Base-by-base conservation (phyloP, 768 basidiomycete genomes). In the Boletus sp. region DNA sequence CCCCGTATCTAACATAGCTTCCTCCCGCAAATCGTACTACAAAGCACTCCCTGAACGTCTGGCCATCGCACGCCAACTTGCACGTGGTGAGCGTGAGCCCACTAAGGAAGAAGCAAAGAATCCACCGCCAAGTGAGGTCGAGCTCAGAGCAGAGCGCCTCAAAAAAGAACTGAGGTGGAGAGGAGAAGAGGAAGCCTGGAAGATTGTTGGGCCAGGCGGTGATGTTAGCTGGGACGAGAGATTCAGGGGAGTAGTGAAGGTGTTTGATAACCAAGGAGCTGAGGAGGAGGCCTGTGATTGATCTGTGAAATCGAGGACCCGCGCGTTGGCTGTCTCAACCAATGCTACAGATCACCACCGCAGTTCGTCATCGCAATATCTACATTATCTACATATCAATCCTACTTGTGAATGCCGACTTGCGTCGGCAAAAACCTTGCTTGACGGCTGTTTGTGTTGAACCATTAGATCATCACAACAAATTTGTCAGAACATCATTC, bases 151-250 rank as follows among this genome's bases (percentile, higher is more conserved):
- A 39, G 94, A 98, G 74, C 78, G 96, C 62, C 71, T 94, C 71
- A 88, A 89, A 73, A 96, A 94, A 75, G 96, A 98, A 75, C 71
- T 85, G 63, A 78, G 84, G 64, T 98, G 96, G 96, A 81, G 84
- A 45, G 79, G 82, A 20, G 90, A 95, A 64, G 74, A 89, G 53
- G 79, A 79, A 50, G 94, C 91, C 3, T 98, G 90, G 89, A 78
- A 81, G 40, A 82, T 94, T 53, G 77, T 95, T 53, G 79, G 83
- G 54, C 84, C 86, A 4, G 82, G 83, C 2, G 73, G 73, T 51
- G 75, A 75, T 15, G 84, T 90, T 12, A 78, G 78, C 24, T 98
- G 94, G 94, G 89, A 94, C 64, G 80, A 85, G 57, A 77, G 87
- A 56, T 89, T 91, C 64, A 74, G 77, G 52, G 77, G 78, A 45